Percentiles rank a stretch among this genome's conserved stretches.
Conservation (phyloP, 768 basidiomycete species). For the Fibroporia radiculosa region DNA sequence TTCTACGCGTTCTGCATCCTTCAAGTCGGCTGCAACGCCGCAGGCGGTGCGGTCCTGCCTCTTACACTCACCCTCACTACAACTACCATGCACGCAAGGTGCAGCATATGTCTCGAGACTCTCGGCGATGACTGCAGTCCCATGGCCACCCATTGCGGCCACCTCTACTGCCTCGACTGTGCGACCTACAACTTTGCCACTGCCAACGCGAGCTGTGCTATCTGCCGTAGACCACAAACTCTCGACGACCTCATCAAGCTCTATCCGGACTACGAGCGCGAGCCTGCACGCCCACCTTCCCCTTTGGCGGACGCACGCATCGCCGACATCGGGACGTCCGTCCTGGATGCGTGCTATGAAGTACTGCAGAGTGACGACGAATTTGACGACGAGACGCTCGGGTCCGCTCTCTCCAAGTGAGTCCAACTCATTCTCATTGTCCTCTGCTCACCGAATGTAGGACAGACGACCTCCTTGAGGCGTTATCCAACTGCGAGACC, state of each 20-base stretch:
- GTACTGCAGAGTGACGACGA: conserved; percentile 1
- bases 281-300: neutral
- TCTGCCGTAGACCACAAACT: conserved; percentile 14
- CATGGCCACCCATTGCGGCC: conserved; percentile 18
- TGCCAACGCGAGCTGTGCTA: conserved; percentile 11
- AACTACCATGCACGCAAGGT: conserved; percentile 8
- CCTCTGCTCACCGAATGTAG: neutral
- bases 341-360: conserved; percentile 1
- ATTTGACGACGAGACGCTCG: neutral
- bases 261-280: conserved; percentile 10
- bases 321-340: neutral
- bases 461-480: conserved; percentile 1
- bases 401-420: conserved; percentile 1
- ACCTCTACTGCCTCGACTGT: conserved; percentile 21
- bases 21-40: no score
- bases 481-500: neutral
- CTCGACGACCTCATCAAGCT: conserved; percentile 16
- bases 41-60: neutral
- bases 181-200: conserved; percentile 17
- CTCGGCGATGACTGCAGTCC: conserved; percentile 7
- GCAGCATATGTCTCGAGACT: conserved; percentile 16
- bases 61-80: no score
- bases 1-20: no score
- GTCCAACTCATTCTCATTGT: neutral
- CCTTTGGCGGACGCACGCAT: neutral